Evolutionary conservation across 257 asterid genomes (phyloP).

Genomic region (Buddleja alternifolia): DNA sequence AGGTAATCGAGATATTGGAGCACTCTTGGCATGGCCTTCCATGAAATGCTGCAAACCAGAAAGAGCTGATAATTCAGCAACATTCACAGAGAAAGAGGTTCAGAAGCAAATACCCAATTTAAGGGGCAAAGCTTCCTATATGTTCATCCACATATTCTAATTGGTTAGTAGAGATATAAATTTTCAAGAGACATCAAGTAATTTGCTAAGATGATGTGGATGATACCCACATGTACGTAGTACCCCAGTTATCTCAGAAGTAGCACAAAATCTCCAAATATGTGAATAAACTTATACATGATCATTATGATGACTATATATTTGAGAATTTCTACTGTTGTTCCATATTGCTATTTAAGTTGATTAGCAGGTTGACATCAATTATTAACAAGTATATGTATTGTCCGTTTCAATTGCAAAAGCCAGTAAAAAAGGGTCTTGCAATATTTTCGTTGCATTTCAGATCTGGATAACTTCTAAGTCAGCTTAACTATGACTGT

Average conservation of each 20-base stretch:
- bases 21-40: constrained; percentile 98
- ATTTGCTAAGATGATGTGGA: background rate
- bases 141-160: background rate
- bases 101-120: constrained; percentile 11
- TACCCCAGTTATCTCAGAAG: constrained; percentile 10
- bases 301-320: background rate
- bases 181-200: background rate
- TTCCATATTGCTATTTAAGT: background rate
- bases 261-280: constrained; percentile 15
- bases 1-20: constrained; percentile 96
- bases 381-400: background rate
- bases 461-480: no score
- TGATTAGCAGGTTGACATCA: constrained; percentile 7
- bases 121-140: background rate
- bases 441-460: background rate
- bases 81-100: constrained; percentile 19
- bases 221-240: background rate
- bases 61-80: constrained; percentile 31
- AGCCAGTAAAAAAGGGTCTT: constrained; percentile 17
- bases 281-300: background rate
- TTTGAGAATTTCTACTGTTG: background rate
- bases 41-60: constrained; percentile 85
- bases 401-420: constrained; percentile 15
- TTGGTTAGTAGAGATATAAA: background rate
- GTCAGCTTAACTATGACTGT: no score